Base-by-base conservation (phyloP, 805 yeast species). In the Kazachstania kunashirensis region DNA sequence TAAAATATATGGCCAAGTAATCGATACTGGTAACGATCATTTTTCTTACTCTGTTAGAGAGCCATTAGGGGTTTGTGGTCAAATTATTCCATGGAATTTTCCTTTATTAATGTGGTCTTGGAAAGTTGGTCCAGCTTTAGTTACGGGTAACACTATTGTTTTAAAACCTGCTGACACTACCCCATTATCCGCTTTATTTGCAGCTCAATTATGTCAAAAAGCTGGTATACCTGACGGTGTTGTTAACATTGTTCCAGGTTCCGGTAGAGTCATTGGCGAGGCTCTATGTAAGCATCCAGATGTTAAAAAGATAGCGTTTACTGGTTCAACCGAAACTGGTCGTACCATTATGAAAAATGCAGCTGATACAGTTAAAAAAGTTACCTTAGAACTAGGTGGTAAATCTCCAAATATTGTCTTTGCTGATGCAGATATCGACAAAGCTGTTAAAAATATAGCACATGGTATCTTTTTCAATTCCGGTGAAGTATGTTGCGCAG, bases 71-170 rank as follows among this genome's bases (percentile, higher is more conserved):
- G 96, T 88, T 32, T 84, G 94, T 61, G 96, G 95, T 41, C 94
- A 84, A 63, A 83, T 88, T 56, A 86, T 88, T 48, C 96, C 96
- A 50, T 88, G 96, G 96, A 88, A 88, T 68, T 88, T 85, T 76
- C 96, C 96, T 45, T 65, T 88, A 50, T 71, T 84, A 59, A 86
- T 88, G 92, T 81, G 85, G 68, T 69, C 94, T 20, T 88, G 96
- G 96, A 88, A 88, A 64, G 67, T 88, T 43, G 95, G 88, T 41
- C 96, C 96, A 32, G 94, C 94, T 39, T 62, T 86, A 47, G 94
- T 94, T 39, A 75, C 94, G 37, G 95, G 95, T 65, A 84, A 85
- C 72, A 75, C 86, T 38, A 71, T 83, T 48, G 92, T 88, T 32
- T 66, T 88, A 64, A 88, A 88, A 69, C 73, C 94, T 29, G 94